A percentile compares a stretch with the other conserved stretches of the same genome.
These are phyloP conservation scores for Gypsophila paniculata DNA, from an alignment of 179 eudicot species.

Conservation along the genomic window DNA sequence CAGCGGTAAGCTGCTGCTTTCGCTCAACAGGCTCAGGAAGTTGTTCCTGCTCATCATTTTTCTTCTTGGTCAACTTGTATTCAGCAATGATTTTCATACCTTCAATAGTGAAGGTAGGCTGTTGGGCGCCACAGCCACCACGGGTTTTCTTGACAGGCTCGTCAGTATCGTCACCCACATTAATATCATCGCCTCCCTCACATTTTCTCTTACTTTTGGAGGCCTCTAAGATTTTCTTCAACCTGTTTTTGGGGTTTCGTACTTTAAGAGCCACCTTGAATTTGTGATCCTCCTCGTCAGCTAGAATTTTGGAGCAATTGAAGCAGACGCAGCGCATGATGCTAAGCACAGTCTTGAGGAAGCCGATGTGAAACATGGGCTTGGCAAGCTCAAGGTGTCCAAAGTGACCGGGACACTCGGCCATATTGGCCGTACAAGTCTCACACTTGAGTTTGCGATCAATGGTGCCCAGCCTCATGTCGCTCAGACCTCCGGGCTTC, in stretches of 20 bases:
- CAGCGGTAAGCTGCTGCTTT: slow-evolving; percentile 91
- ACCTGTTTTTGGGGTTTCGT: slow-evolving; percentile 79
- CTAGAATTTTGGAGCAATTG: slow-evolving; percentile 86
- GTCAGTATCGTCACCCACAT: slow-evolving; percentile 57
- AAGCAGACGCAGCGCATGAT: slow-evolving; percentile 97
- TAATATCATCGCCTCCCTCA: slow-evolving; percentile 95
- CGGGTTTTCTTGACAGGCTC: slow-evolving; percentile 75
- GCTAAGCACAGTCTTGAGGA: slow-evolving; percentile 81
- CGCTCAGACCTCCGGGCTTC: slow-evolving; percentile 87
- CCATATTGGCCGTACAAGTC: slow-evolving; percentile 93
- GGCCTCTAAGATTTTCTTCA: slow-evolving; percentile 86
- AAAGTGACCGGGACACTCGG: slow-evolving; percentile 97
- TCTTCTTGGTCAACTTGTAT: slow-evolving; percentile 86
- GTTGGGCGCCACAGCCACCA: slow-evolving; percentile 99
- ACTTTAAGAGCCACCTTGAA: slow-evolving; percentile 86
- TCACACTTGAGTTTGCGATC: slow-evolving; percentile 95
- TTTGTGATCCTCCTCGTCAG: slow-evolving; percentile 90
- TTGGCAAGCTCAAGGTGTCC: slow-evolving; percentile 99
- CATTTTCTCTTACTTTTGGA: slow-evolving; percentile 86
- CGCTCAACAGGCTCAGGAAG: slow-evolving; percentile 98
- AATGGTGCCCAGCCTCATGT: slow-evolving; percentile 78
- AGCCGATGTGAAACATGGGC: slow-evolving; percentile 94
- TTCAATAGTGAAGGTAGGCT: slow-evolving; percentile 85
- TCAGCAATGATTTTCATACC: slow-evolving; percentile 97
- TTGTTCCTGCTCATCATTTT: slow-evolving; percentile 84